phyloP scores from a whole-genome alignment of 2,329 filamentous ascomycete species.

The Fusarium concolor region DNA sequence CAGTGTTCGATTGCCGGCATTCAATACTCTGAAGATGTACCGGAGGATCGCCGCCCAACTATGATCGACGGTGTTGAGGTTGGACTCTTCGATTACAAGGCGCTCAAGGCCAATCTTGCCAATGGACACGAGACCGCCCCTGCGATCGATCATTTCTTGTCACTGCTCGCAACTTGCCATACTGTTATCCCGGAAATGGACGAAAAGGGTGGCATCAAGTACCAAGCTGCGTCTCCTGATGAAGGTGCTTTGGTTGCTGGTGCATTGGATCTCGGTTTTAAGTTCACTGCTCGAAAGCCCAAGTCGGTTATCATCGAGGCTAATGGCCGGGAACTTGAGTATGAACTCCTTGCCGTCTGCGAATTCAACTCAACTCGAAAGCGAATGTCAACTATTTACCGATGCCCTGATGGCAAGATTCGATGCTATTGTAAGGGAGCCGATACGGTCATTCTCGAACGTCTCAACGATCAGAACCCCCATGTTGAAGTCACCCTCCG shows the following conservation, averaged over 20 bases:
- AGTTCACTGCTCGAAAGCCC: conserved; percentile 90
- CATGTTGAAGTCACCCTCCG: conserved; percentile 90
- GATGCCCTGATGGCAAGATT: conserved; percentile 95
- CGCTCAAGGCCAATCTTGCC: conserved; percentile 75
- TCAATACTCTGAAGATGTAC: conserved; percentile 91
- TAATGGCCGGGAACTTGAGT: conserved; percentile 78
- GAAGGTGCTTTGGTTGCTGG: conserved; percentile 97
- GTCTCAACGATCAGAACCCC: conserved; percentile 83
- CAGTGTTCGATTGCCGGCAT: conserved; percentile 93
- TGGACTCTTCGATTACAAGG: conserved; percentile 87
- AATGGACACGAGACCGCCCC: conserved; percentile 62
- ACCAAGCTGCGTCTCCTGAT: conserved; percentile 96
- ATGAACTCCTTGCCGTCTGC: conserved; percentile 94
- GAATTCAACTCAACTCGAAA: conserved; percentile 97
- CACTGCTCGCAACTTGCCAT: conserved; percentile 89
- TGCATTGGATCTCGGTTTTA: conserved; percentile 86
- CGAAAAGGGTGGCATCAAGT: conserved; percentile 88
- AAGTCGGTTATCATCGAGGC: conserved; percentile 86
- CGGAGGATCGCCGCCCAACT: conserved; percentile 87
- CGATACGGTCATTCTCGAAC: conserved; percentile 96
- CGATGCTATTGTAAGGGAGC: conserved; percentile 96
- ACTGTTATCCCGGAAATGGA: conserved; percentile 95
- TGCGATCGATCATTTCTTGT: conserved; percentile 82
- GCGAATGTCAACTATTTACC: conserved; percentile 97
- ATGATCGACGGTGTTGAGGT: conserved; percentile 81